Percentiles rank a stretch among this genome's conserved stretches.
Conservation (phyloP, 352 stramenopile genomes). For the Hyaloperonospora arabidopsidis region DNA sequence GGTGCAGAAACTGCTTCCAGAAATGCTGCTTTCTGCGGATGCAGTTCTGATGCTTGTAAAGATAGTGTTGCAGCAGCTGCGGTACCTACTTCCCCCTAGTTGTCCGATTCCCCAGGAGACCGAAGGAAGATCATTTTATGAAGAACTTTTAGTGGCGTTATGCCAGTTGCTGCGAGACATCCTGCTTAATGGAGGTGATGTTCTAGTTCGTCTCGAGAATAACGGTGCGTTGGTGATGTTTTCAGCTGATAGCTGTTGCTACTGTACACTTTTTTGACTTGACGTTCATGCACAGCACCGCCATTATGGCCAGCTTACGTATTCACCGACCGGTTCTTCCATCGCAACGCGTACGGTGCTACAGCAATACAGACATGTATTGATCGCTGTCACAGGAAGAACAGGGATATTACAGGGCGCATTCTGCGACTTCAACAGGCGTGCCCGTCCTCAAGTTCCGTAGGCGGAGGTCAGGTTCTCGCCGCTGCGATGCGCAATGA, state of each 20-base stretch:
- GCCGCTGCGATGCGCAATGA: slow-evolving; percentile 55
- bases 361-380: slow-evolving; percentile 51
- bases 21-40: slow-evolving; percentile 55
- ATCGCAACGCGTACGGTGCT: slow-evolving; percentile 36
- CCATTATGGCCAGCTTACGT: slow-evolving; percentile 65
- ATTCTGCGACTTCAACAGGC: slow-evolving; percentile 64
- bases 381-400: slow-evolving; percentile 37
- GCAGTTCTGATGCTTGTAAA: slow-evolving; percentile 63
- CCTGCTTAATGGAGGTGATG: slow-evolving; percentile 55
- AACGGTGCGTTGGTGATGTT: slow-evolving; percentile 42
- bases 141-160: slow-evolving; percentile 60
- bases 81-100: slow-evolving; percentile 61
- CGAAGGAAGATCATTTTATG: slow-evolving; percentile 40
- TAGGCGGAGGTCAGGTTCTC: slow-evolving; percentile 26
- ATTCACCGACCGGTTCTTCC: slow-evolving; percentile 69
- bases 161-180: slow-evolving; percentile 72
- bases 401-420: slow-evolving; percentile 50
- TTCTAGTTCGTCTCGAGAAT: slow-evolving; percentile 76
- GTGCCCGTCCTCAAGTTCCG: slow-evolving; percentile 22
- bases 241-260: background rate
- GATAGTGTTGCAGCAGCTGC: slow-evolving; percentile 66
- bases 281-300: slow-evolving; percentile 30
- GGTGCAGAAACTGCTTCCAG: slow-evolving; percentile 62
- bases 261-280: background rate
- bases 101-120: slow-evolving; percentile 31